phyloP scores from a whole-genome alignment of 2,329 filamentous ascomycete genomes.

The Neonectria coccinea region DNA sequence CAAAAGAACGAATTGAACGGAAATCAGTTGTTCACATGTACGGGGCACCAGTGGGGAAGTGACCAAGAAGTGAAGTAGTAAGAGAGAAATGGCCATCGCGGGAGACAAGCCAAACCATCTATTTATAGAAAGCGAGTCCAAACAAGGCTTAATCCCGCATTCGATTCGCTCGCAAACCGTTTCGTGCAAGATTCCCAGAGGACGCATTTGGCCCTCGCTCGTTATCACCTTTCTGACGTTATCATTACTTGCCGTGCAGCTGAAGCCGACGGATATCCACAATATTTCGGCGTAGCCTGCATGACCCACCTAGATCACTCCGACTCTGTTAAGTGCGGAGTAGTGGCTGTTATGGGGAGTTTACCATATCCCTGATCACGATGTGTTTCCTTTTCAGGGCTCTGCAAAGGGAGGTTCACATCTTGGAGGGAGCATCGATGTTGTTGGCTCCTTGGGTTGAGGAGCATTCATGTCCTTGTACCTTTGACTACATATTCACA shows the following conservation, averaged over 20 bases:
- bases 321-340: not conserved
- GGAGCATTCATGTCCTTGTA: not conserved
- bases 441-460: not conserved
- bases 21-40: not conserved
- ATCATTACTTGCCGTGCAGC: not conserved
- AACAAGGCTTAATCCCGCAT: not conserved
- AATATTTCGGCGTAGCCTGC: not conserved
- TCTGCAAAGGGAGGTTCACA: not conserved
- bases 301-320: not conserved
- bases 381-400: not conserved
- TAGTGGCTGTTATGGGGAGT: not conserved
- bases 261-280: not conserved
- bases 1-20: not conserved
- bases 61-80: not conserved
- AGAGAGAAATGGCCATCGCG: not conserved
- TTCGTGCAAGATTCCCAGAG: not conserved
- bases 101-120: not conserved
- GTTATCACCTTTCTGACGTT: constrained; percentile 1
- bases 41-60: no score
- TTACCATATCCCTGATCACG: not conserved
- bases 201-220: not conserved
- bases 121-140: not conserved
- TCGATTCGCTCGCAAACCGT: not conserved
- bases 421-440: not conserved
- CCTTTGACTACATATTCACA: not conserved